Conservation (phyloP, 176 grass and related monocot genomes). For the Aechmea fasciata region DNA sequence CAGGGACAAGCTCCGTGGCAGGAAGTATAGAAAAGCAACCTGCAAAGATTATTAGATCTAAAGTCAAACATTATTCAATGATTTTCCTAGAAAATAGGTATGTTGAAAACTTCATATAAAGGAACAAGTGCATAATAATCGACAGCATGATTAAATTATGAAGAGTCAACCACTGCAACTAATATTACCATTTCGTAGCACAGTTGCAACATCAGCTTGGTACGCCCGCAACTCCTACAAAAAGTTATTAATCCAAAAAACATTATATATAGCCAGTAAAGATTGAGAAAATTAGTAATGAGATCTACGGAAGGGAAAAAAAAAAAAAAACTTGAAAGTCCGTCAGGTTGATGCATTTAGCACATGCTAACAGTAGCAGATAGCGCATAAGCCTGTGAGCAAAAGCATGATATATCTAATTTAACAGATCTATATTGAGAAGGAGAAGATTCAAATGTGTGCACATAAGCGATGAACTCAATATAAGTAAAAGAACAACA, state of each 20-base stretch:
- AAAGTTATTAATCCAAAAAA: conserved; percentile 19
- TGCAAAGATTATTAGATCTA: conserved; percentile 33
- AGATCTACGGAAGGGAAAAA: not conserved
- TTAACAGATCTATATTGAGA: no score
- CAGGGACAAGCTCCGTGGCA: conserved; percentile 93
- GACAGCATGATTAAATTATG: not conserved
- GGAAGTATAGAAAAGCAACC: conserved; percentile 97
- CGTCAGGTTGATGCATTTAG: no score
- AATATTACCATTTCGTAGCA: conserved; percentile 79
- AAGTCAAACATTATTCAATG: not conserved
- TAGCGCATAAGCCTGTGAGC: no score
- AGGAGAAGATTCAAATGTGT: no score
- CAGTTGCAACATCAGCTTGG: conserved; percentile 96
- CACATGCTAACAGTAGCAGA: no score
- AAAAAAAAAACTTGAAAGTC: not conserved
- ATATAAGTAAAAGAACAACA: no score
- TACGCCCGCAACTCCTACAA: conserved; percentile 87
- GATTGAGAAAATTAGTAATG: not conserved
- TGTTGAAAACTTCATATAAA: not conserved
- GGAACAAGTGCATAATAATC: not conserved
- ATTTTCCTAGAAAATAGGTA: not conserved
- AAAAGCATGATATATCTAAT: no score
- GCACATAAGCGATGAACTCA: no score
- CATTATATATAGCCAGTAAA: conserved; percentile 10
- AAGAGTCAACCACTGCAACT: not conserved